These are phyloP conservation scores for Gryganskiella cystojenkinii DNA, from an alignment of 192 early-diverging fungal species.

Conservation along the genomic window DNA sequence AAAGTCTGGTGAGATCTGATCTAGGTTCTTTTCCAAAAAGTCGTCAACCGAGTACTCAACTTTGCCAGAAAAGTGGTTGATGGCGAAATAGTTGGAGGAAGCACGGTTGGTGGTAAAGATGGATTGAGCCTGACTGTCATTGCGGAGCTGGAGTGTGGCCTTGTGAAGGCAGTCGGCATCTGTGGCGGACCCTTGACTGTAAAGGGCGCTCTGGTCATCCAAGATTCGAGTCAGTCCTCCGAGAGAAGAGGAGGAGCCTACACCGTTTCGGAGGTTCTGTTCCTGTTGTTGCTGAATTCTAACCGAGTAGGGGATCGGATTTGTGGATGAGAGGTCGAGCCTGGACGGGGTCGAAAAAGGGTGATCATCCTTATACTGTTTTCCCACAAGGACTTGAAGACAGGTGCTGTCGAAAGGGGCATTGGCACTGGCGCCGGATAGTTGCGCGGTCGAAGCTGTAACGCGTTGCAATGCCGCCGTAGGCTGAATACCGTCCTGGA, in stretches of 20 bases:
- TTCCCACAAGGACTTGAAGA: conserved; percentile 65
- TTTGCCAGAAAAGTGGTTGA: conserved; percentile 77
- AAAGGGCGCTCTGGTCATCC: conserved; percentile 58
- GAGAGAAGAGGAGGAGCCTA: conserved; percentile 26
- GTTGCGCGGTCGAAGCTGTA: conserved; percentile 3
- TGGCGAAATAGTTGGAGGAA: conserved; percentile 68
- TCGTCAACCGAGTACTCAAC: conserved; percentile 84
- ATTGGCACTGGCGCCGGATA: conserved; percentile 4
- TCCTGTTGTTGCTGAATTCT: conserved; percentile 24
- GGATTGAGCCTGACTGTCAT: conserved; percentile 42
- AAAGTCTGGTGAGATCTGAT: conserved; percentile 84
- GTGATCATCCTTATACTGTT: conserved; percentile 51
- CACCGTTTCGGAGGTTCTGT: conserved; percentile 4
- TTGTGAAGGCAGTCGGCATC: conserved; percentile 56
- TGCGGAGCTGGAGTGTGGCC: conserved; percentile 52
- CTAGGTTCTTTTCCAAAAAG: conserved; percentile 83
- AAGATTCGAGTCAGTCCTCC: conserved; percentile 59
- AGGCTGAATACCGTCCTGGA: conserved; percentile 66
- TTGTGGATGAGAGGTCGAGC: neutral
- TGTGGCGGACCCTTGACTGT: conserved; percentile 57
- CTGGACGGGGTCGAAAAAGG: neutral
- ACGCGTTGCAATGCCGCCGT: conserved; percentile 56
- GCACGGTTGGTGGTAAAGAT: conserved; percentile 53
- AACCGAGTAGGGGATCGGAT: conserved; percentile 4
- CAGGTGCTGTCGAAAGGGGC: conserved; percentile 61